phyloP scores from a whole-genome alignment of 2,329 filamentous ascomycete species.

The Fusarium falciforme region DNA sequence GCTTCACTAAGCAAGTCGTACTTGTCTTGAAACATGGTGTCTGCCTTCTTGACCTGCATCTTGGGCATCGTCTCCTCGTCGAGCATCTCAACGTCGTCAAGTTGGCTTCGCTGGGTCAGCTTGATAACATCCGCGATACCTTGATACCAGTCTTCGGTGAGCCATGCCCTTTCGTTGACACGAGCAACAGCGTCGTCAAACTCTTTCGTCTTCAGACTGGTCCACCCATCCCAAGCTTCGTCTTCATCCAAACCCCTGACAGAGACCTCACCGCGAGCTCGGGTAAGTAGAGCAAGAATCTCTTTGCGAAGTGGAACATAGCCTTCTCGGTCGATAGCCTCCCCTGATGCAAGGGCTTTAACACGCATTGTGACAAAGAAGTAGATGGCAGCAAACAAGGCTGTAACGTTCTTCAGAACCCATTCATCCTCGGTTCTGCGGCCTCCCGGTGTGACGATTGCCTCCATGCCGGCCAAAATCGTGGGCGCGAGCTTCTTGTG shows the following conservation, averaged over 20 bases:
- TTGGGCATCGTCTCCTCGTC: constrained; percentile 50
- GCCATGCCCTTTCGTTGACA: constrained; percentile 68
- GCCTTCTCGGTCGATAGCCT: constrained; percentile 54
- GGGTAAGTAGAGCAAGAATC: constrained; percentile 57
- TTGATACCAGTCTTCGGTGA: constrained; percentile 71
- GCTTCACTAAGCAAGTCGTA: constrained; percentile 77
- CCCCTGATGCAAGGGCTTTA: constrained; percentile 53
- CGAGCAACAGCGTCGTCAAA: constrained; percentile 72
- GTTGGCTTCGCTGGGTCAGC: constrained; percentile 46
- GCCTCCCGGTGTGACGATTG: constrained; percentile 59
- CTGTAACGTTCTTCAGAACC: constrained; percentile 61
- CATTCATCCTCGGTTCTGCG: constrained; percentile 59
- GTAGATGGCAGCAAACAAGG: constrained; percentile 70
- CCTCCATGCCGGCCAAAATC: constrained; percentile 78
- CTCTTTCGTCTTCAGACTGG: constrained; percentile 60
- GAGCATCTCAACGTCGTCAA: constrained; percentile 49
- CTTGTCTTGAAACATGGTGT: constrained; percentile 81
- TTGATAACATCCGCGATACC: constrained; percentile 67
- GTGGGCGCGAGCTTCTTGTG: constrained; percentile 75
- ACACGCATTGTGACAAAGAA: constrained; percentile 69
- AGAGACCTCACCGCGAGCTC: constrained; percentile 55
- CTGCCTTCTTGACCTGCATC: constrained; percentile 60
- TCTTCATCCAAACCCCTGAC: constrained; percentile 56
- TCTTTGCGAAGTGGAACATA: constrained; percentile 60
- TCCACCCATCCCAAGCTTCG: constrained; percentile 66